phyloP scores from a whole-genome alignment of 768 basidiomycete species.

The Xerocomellus chrysenteron region DNA sequence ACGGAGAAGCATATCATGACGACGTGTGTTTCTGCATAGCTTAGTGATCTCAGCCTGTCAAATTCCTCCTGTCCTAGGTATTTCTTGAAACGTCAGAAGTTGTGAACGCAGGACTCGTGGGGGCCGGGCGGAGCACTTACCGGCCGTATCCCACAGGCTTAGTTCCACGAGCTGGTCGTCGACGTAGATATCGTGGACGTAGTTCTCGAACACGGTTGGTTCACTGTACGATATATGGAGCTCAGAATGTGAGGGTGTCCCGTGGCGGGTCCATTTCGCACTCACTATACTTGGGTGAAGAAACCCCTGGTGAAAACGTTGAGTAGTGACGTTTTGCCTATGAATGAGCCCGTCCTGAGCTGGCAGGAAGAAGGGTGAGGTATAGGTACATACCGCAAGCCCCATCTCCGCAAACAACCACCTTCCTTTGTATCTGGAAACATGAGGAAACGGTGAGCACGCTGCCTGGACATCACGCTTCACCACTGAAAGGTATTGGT shows the following conservation, averaged over 20 bases:
- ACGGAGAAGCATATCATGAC: constrained; percentile 97
- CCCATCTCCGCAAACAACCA: constrained; percentile 95
- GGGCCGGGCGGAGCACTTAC: constrained; percentile 40
- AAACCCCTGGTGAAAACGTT: constrained; percentile 90
- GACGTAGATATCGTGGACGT: constrained; percentile 84
- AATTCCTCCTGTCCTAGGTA: constrained; percentile 90
- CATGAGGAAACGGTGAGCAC: constrained; percentile 15
- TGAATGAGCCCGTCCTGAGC: constrained; percentile 12
- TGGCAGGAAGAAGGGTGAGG: constrained; percentile 3
- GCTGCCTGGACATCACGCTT: constrained; percentile 6
- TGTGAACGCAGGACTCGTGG: constrained; percentile 11
- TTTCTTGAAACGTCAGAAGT: constrained; percentile 34
- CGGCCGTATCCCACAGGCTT: constrained; percentile 97
- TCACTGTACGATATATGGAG: constrained; percentile 47
- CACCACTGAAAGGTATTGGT: not conserved
- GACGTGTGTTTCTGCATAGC: constrained; percentile 95
- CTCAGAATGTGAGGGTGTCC: not conserved
- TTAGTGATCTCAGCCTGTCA: constrained; percentile 88
- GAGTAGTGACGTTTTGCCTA: constrained; percentile 80
- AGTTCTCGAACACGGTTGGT: constrained; percentile 97
- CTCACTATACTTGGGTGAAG: constrained; percentile 93
- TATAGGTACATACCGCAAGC: constrained; percentile 65
- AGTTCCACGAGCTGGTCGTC: constrained; percentile 89
- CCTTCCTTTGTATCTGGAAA: constrained; percentile 52
- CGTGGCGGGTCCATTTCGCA: constrained; percentile 6